phyloP scores from a whole-genome alignment of 306 rosid species.

The Heteromeles arbutifolia region DNA sequence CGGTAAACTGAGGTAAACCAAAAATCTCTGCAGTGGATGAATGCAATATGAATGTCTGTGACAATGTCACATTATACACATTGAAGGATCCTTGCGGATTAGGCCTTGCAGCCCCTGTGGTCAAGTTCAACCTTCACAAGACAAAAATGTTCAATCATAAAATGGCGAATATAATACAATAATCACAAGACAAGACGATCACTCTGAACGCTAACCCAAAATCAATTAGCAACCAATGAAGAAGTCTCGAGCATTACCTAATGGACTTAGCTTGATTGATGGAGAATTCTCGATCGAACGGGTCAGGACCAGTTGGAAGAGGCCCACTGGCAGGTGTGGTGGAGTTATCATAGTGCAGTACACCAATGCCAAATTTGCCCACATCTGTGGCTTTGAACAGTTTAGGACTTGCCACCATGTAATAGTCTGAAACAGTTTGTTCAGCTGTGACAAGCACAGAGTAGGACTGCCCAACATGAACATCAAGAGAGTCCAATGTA shows the following conservation, averaged over 20 bases:
- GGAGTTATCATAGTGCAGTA: constrained; percentile 50
- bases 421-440: constrained; percentile 42
- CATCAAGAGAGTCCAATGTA: constrained; percentile 48
- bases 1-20: constrained; percentile 27
- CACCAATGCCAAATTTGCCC: constrained; percentile 30
- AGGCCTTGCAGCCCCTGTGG: constrained; percentile 80
- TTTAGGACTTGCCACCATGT: constrained; percentile 66
- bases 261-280: constrained; percentile 47
- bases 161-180: neutral
- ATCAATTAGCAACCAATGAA: neutral
- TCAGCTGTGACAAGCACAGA: constrained; percentile 58
- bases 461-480: constrained; percentile 80
- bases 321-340: constrained; percentile 33
- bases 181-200: neutral
- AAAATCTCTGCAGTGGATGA: constrained; percentile 30
- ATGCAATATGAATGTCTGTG: constrained; percentile 46
- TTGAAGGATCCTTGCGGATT: constrained; percentile 69
- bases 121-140: constrained; percentile 59
- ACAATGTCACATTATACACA: constrained; percentile 44
- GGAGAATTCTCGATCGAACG: constrained; percentile 45
- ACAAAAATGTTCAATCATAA: neutral
- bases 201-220: neutral
- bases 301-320: constrained; percentile 51
- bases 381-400: constrained; percentile 4
- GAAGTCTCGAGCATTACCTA: constrained; percentile 18